Percentiles rank a stretch among this genome's conserved stretches.
phyloP scores from a whole-genome alignment of 129 eudicot genomes.

The Rutidosis leptorrhynchoides region DNA sequence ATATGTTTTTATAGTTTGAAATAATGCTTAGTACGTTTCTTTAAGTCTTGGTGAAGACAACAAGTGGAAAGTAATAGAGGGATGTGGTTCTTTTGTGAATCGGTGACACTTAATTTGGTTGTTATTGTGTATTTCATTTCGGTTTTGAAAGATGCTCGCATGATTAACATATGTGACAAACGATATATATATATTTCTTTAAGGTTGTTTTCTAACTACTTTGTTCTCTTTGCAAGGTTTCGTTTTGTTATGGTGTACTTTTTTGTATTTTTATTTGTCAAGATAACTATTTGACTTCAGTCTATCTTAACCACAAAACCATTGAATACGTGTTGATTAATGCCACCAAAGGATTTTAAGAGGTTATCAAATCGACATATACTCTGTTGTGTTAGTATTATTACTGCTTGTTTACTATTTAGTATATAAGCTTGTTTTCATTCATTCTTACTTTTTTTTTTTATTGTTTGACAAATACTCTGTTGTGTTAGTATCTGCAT shows the following conservation, averaged over 20 bases:
- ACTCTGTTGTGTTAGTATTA: too few species aligned
- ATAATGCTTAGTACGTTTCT: too few species aligned
- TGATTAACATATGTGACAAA: not conserved
- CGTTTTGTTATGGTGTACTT: not conserved
- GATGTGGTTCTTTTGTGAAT: not conserved
- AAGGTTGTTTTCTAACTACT: not conserved
- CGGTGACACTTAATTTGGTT: not conserved
- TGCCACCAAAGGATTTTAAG: not conserved
- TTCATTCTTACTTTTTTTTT: not conserved
- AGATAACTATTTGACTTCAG: not conserved
- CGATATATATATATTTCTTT: not conserved
- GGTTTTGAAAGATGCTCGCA: not conserved
- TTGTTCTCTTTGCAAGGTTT: not conserved
- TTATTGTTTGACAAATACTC: not conserved
- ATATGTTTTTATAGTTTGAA: too few species aligned
- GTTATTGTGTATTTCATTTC: not conserved
- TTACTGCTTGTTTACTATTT: slow-evolving; percentile 5
- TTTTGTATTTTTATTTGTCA: not conserved
- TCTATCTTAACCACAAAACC: not conserved
- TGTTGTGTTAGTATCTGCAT: not conserved
- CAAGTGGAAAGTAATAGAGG: not conserved
- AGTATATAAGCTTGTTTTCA: not conserved
- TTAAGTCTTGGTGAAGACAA: not conserved
- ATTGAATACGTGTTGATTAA: not conserved
- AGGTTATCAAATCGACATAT: not conserved